These are phyloP conservation scores for Lactifluus rugatus DNA, from an alignment of 768 basidiomycete genomes.

Conservation along the genomic window DNA sequence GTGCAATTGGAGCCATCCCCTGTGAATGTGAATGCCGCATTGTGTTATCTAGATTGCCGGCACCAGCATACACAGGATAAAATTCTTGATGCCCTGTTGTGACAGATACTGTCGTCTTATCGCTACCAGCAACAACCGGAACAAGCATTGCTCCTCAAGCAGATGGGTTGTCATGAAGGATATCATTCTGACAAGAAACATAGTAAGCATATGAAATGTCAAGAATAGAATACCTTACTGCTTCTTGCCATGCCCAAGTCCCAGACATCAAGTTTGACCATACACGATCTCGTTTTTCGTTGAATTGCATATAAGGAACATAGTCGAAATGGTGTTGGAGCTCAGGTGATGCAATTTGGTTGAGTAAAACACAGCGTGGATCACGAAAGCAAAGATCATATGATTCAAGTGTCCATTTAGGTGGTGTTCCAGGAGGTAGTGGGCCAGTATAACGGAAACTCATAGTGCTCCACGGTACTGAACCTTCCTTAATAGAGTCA, in stretches of 20 bases:
- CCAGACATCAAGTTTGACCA: neutral
- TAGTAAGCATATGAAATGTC: neutral
- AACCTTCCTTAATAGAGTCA: neutral
- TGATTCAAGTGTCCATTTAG: neutral
- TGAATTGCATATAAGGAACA: neutral
- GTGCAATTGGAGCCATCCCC: neutral
- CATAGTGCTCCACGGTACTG: neutral
- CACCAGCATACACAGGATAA: neutral
- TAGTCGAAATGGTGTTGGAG: neutral
- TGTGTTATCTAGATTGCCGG: neutral
- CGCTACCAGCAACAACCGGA: neutral
- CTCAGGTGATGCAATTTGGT: neutral
- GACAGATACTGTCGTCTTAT: neutral
- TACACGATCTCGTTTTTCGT: neutral
- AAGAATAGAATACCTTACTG: neutral
- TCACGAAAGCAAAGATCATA: neutral
- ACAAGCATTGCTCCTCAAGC: neutral
- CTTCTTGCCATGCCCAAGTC: neutral
- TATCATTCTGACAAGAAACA: neutral
- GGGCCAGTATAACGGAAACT: neutral
- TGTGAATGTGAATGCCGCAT: neutral
- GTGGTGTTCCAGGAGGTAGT: neutral
- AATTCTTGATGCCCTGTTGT: neutral
- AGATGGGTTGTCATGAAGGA: neutral
- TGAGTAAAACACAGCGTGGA: neutral